Conservation (phyloP, 2,329 filamentous ascomycete species). For the Remersonia thermophila region DNA sequence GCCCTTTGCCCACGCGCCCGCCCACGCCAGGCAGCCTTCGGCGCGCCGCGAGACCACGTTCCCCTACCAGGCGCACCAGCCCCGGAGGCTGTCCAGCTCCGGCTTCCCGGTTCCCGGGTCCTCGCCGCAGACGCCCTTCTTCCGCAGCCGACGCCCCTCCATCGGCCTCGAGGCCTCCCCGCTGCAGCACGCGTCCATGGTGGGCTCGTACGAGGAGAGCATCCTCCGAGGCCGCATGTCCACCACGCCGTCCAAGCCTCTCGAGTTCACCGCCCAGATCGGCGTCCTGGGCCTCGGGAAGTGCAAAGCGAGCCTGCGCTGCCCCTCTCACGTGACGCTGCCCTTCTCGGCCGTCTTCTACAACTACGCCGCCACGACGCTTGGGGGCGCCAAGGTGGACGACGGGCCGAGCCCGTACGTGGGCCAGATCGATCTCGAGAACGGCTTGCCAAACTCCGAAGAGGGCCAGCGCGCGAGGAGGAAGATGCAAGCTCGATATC, state of each 20-base stretch:
- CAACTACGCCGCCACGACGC: slow-evolving; percentile 63
- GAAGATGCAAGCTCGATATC: slow-evolving; percentile 34
- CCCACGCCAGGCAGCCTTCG: slow-evolving; percentile 24
- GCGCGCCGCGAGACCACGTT: slow-evolving; percentile 47
- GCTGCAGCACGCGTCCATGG: slow-evolving; percentile 84
- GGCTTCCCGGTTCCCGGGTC: slow-evolving; percentile 29
- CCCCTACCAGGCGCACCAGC: slow-evolving; percentile 67
- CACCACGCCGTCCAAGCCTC: slow-evolving; percentile 79
- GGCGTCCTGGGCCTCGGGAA: slow-evolving; percentile 82
- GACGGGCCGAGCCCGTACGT: slow-evolving; percentile 95
- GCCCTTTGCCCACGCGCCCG: slow-evolving; percentile 7
- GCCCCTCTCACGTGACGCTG: slow-evolving; percentile 79
- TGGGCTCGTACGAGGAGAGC: slow-evolving; percentile 95
- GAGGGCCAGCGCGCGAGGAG: slow-evolving; percentile 35
- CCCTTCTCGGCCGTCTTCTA: slow-evolving; percentile 95
- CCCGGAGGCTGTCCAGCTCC: slow-evolving; percentile 60
- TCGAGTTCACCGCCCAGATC: slow-evolving; percentile 91
- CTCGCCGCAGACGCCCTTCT: slow-evolving; percentile 37
- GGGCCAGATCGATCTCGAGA: slow-evolving; percentile 81
- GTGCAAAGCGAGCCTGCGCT: slow-evolving; percentile 73
- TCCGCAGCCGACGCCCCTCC: slow-evolving; percentile 54
- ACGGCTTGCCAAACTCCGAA: slow-evolving; percentile 48
- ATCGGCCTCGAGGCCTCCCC: slow-evolving; percentile 62
- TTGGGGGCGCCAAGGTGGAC: slow-evolving; percentile 51
- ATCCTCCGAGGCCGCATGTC: slow-evolving; percentile 94